Base-by-base conservation (phyloP, 306 rosid species). In the Delonix regia region DNA sequence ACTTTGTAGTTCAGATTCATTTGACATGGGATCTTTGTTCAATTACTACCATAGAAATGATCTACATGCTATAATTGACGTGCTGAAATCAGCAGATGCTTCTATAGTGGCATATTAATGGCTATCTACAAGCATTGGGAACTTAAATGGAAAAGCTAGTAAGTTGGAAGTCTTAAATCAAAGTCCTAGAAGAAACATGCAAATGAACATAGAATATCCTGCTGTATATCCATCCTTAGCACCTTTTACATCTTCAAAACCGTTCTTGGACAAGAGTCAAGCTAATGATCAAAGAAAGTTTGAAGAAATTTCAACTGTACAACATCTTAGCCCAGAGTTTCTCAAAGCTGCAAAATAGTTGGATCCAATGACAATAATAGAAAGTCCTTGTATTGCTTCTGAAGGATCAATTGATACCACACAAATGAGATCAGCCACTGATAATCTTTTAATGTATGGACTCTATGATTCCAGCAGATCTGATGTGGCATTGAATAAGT, bases 41-140 rank as follows among this genome's bases (percentile, higher is more conserved):
- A 87, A 75, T 83, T 91, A 90, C 87, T 95, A 95, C 88, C 93
- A 88, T 76, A 86, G 75, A 80, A 85, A 91, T 87, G 98, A 95
- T 81, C 83, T 93, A 76, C 84, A 74, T 74, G 79, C 59, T 77
- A 92, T 95, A 60, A 63, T 93, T 78, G 90, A 86, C 76, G 93
- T 81, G 67, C 90, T 95, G 30, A 95, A 86, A 84, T 84, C 89
- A 48, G 83, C 89, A 60, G 88, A 79, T 85, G 44, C 85, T 74
- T 56, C 70, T 86, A 91, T 75, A 66, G 81, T 84, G 89, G 80
- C 85, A 82, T 93, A 82, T 69, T 90, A 87, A 53, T 69, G 88
- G 90, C 87, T 66, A 87, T 95, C 75, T 84, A 45, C 81, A 86
- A 85, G 90, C 93, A 90, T 57, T 93, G 96, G 98, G 86, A 81